Base-by-base conservation (phyloP, 345 rosid species). In the Linum trigynum region DNA sequence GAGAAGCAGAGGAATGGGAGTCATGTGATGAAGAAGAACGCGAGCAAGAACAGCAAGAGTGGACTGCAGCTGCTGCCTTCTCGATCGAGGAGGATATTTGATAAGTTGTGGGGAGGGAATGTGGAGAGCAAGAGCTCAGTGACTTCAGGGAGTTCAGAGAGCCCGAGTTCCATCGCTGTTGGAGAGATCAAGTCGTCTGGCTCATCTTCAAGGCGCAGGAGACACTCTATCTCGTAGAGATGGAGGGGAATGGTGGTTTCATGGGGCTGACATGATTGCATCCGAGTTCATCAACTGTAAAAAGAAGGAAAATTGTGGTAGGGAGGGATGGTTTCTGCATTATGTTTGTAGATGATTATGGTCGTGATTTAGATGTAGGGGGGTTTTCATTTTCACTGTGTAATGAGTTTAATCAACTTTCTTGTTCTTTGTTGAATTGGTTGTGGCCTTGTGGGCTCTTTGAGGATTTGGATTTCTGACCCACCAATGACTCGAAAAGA, bases 61-160 rank as follows among this genome's bases (percentile, higher is more conserved):
- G 87, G 86, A 0, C 50, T 78, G 5, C 90, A 84, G 74, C 67
- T 92, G 57, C 78, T 89, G 71, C 92, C 96, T n/a, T 92, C 96
- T 7, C 80, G 98, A 14, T 92, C 98, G 3, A 79, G 89, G 67
- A 85, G 92, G 76, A 85, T 92, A 37, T 87, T 92, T 3, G 90
- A 87, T 57, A 89, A 77, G 86, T 71, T 91, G 65, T 84, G 92
- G 53, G 53, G 77, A 81, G 83, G 73, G 36, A 80, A 82, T 4
- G 75, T 73, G 16, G 82, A 81, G 70, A 85, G 79, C 69, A 81
- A 72, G 78, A 85, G 96, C 64, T 91, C 92, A 1, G 90, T 86
- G 74, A 87, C 96, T 0, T 92, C 96, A 0, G 90, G 84, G 35
- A 89, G 98, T 76, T 92, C 96, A 0, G 90, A 84, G 59, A 89